These are phyloP conservation scores for Areca catechu DNA, from an alignment of 176 grass and related monocot species.

Conservation along the genomic window DNA sequence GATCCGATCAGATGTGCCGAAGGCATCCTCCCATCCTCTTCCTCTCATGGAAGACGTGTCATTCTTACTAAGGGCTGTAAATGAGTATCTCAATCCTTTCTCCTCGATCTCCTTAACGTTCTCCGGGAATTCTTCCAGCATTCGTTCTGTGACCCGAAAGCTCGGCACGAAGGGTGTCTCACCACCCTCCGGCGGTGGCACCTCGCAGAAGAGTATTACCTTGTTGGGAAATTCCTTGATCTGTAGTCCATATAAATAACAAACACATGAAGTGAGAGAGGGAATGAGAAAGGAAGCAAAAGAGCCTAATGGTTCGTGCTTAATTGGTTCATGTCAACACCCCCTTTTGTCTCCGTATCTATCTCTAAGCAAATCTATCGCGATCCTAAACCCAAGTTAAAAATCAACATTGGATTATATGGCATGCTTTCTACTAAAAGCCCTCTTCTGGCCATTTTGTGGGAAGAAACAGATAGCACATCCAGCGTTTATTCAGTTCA, in stretches of 20 bases:
- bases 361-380: no score
- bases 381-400: no score
- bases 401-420: no score
- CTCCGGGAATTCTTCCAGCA: constrained; percentile 44
- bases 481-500: no score
- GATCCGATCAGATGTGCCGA: constrained; percentile 36
- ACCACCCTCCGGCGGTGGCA: constrained; percentile 44
- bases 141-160: constrained; percentile 54
- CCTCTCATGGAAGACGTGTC: constrained; percentile 57
- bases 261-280: no score
- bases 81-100: constrained; percentile 39
- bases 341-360: no score
- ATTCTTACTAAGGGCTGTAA: constrained; percentile 55
- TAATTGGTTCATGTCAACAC: no score
- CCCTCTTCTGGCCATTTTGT: no score
- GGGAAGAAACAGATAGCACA: no score
- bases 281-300: no score
- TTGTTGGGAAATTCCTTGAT: constrained; percentile 34
- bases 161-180: constrained; percentile 63
- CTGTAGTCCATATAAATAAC: not conserved
- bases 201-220: constrained; percentile 52
- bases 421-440: no score
- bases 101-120: constrained; percentile 43
- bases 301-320: no score
- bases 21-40: constrained; percentile 63